phyloP scores from a whole-genome alignment of 805 yeast species.

The Hanseniaspora lindneri region DNA sequence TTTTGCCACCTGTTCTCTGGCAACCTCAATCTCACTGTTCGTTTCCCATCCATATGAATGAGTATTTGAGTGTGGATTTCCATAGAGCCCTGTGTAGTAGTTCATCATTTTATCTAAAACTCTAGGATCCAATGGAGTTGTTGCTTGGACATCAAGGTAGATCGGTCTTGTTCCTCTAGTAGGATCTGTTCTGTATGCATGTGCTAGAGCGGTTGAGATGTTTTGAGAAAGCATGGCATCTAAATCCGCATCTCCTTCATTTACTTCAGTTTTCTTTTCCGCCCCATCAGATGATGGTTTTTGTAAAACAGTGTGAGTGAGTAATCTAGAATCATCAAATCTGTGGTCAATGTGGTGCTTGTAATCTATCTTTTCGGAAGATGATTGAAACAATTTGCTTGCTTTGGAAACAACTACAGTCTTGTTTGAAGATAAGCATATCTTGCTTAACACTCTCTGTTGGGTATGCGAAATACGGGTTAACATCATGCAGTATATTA shows the following conservation, averaged over 20 bases:
- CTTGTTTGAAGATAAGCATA: too few species aligned
- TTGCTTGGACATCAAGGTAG: conserved; percentile 94
- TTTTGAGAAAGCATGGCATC: conserved; percentile 20
- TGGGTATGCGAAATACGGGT: too few species aligned
- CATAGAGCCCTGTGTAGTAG: conserved; percentile 84
- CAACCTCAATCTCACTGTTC: conserved; percentile 76
- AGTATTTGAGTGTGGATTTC: conserved; percentile 95
- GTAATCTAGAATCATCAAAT: conserved; percentile 15
- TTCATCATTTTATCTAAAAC: conserved; percentile 80
- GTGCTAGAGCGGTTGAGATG: conserved; percentile 24
- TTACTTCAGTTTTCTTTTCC: conserved; percentile 17
- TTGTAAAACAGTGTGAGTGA: conserved; percentile 22
- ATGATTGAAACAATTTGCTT: conserved; percentile 2
- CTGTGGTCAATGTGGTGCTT: conserved; percentile 14
- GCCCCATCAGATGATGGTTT: conserved; percentile 19
- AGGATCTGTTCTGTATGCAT: conserved; percentile 33
- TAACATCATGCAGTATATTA: too few species aligned
- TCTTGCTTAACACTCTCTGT: too few species aligned
- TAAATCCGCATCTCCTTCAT: conserved; percentile 19
- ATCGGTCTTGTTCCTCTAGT: conserved; percentile 72
- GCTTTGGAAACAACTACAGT: neutral
- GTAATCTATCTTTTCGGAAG: conserved; percentile 4
- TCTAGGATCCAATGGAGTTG: conserved; percentile 95
- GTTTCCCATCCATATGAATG: conserved; percentile 99
- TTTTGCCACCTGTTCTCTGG: conserved; percentile 70